These are phyloP conservation scores for Penicillium robsamsonii DNA, from an alignment of 495 filamentous ascomycete species.

Conservation along the genomic window DNA sequence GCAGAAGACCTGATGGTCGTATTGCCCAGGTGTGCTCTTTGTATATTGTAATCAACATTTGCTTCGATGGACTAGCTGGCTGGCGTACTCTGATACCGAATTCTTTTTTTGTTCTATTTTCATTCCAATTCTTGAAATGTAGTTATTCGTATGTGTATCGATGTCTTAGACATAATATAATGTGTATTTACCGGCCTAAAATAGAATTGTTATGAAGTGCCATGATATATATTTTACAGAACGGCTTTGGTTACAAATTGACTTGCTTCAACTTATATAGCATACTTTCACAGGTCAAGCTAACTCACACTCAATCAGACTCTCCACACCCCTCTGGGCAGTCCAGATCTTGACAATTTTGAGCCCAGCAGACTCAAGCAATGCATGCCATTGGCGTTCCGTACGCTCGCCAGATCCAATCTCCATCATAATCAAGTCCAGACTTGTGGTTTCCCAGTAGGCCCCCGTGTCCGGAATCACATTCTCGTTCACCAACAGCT, in stretches of 20 bases:
- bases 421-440: constrained; percentile 42
- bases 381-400: constrained; percentile 30
- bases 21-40: constrained; percentile 2
- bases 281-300: neutral
- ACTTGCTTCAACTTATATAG: neutral
- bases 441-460: constrained; percentile 36
- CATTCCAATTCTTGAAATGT: neutral
- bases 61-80: constrained; percentile 20
- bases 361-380: constrained; percentile 36
- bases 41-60: constrained; percentile 19
- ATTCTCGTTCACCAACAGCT: constrained; percentile 48
- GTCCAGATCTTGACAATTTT: constrained; percentile 41
- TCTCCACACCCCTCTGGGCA: constrained; percentile 31
- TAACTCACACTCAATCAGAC: constrained; percentile 41
- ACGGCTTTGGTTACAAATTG: neutral
- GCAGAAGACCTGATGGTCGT: constrained; percentile 45
- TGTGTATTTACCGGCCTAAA: neutral
- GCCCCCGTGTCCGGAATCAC: constrained; percentile 37
- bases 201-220: neutral
- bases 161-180: neutral
- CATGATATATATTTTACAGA: neutral
- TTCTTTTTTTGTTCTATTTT: constrained; percentile 4
- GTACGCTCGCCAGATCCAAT: constrained; percentile 37
- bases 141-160: neutral
- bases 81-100: constrained; percentile 26